Evolutionary conservation across 305 asterid species (phyloP).

Genomic region (Solanum aculeatissimum): DNA sequence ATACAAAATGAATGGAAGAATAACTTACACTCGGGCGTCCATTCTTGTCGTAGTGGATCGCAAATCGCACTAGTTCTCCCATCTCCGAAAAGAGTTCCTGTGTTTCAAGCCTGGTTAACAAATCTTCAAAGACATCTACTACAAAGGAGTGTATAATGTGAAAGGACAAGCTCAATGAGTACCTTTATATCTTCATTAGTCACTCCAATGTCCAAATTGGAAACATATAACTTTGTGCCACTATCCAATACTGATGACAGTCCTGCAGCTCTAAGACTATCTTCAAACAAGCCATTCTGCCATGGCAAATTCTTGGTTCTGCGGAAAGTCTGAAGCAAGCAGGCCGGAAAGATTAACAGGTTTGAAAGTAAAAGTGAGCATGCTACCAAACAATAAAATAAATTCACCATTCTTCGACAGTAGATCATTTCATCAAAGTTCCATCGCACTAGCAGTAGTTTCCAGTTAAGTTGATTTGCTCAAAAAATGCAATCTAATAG

Average conservation of each 20-base stretch:
- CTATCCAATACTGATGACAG: slow-evolving; percentile 57
- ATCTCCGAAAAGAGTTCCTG: slow-evolving; percentile 90
- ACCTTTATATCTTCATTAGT: slow-evolving; percentile 94
- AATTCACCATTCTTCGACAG: slow-evolving; percentile 46
- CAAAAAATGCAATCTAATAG: slow-evolving; percentile 32
- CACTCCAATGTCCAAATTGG: slow-evolving; percentile 82
- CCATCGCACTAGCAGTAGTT: slow-evolving; percentile 28
- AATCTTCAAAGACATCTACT: slow-evolving; percentile 18
- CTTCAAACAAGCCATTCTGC: slow-evolving; percentile 85
- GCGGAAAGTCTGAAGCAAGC: slow-evolving; percentile 86
- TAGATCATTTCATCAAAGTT: slow-evolving; percentile 43
- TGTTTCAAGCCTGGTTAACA: slow-evolving; percentile 31
- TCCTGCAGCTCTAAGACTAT: slow-evolving; percentile 87
- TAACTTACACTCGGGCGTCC: slow-evolving; percentile 92
- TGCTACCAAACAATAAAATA: slow-evolving; percentile 37
- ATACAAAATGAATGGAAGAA: not conserved
- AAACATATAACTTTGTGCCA: slow-evolving; percentile 69
- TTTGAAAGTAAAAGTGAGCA: slow-evolving; percentile 48
- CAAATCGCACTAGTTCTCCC: slow-evolving; percentile 81
- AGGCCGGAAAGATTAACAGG: slow-evolving; percentile 58
- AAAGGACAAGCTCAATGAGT: slow-evolving; percentile 21
- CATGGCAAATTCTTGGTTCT: slow-evolving; percentile 68
- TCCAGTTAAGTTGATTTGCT: slow-evolving; percentile 34
- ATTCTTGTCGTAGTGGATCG: slow-evolving; percentile 76
- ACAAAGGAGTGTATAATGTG: slow-evolving; percentile 17